Evolutionary conservation across 208 protist species (phyloP).

Genomic region (Acanthamoeba royreba): DNA sequence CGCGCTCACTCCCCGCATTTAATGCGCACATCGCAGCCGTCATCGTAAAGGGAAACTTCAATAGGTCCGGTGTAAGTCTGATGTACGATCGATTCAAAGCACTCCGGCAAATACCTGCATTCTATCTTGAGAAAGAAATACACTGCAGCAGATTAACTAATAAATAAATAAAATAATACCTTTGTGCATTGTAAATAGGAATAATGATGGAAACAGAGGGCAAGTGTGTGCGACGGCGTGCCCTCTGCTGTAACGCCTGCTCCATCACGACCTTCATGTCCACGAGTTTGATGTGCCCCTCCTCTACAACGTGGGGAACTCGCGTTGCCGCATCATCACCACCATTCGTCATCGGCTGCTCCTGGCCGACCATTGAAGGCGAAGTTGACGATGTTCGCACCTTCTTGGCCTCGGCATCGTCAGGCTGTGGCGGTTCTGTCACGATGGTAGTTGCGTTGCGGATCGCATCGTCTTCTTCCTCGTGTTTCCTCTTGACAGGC

Average conservation of each 20-base stretch:
- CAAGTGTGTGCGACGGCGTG: no score
- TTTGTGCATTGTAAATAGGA: conserved; percentile 36
- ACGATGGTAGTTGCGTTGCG: background rate
- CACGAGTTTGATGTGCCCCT: background rate
- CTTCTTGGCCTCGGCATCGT: background rate
- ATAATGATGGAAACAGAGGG: conserved; percentile 16
- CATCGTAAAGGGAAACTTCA: conserved; percentile 39
- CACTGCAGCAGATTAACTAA: background rate
- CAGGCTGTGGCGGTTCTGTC: background rate
- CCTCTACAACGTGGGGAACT: no score
- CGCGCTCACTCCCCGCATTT: background rate
- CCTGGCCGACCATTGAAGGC: background rate
- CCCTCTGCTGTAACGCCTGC: background rate
- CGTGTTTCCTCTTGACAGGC: background rate
- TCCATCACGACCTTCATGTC: background rate
- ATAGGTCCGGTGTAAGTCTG: conserved; percentile 38
- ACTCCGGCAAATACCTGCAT: conserved; percentile 24
- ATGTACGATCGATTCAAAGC: background rate
- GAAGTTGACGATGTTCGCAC: background rate
- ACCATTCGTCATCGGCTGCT: background rate
- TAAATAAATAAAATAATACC: background rate
- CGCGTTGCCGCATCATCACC: no score
- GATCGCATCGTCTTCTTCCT: background rate
- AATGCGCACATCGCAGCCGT: conserved; percentile 7
- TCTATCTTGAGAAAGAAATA: background rate